Percentiles rank a stretch among this genome's conserved stretches.
Evolutionary conservation across 495 filamentous ascomycete species (phyloP).

Genomic region (Talaromyces proteolyticus): DNA sequence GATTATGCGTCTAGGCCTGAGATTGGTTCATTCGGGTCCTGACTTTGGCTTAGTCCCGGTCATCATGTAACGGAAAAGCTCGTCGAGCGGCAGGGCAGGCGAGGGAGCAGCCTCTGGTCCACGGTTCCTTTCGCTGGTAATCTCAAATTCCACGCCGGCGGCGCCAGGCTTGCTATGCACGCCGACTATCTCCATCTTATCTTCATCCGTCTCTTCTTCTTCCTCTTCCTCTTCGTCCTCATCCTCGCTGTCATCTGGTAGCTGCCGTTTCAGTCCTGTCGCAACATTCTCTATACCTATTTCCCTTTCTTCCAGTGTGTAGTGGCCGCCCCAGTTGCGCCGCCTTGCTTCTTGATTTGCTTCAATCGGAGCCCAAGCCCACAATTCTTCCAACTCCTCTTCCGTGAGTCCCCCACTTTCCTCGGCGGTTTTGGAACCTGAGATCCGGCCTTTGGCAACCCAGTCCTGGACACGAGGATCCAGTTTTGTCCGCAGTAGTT

Average conservation of each 20-base stretch:
- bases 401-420: constrained; percentile 29
- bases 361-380: constrained; percentile 45
- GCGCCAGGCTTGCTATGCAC: constrained; percentile 33
- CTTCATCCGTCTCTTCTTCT: constrained; percentile 26
- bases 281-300: constrained; percentile 62
- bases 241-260: constrained; percentile 50
- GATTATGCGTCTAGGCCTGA: too few species aligned
- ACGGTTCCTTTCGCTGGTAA: constrained; percentile 27
- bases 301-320: constrained; percentile 63
- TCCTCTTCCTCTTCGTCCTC: constrained; percentile 46
- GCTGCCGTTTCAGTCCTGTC: constrained; percentile 54
- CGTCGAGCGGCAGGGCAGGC: constrained; percentile 37
- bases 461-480: constrained; percentile 69
- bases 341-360: constrained; percentile 44
- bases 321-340: constrained; percentile 54
- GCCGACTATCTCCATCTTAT: constrained; percentile 35
- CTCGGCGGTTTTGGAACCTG: constrained; percentile 23
- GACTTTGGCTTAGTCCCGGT: constrained; percentile 37
- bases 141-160: constrained; percentile 36
- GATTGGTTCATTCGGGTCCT: neutral
- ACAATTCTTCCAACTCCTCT: constrained; percentile 33
- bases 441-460: constrained; percentile 55
- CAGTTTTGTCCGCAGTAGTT: constrained; percentile 73
- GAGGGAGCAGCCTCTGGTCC: constrained; percentile 16
- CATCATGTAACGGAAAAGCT: constrained; percentile 51